phyloP scores from a whole-genome alignment of 345 rosid genomes.

The Leavenworthia alabamica region DNA sequence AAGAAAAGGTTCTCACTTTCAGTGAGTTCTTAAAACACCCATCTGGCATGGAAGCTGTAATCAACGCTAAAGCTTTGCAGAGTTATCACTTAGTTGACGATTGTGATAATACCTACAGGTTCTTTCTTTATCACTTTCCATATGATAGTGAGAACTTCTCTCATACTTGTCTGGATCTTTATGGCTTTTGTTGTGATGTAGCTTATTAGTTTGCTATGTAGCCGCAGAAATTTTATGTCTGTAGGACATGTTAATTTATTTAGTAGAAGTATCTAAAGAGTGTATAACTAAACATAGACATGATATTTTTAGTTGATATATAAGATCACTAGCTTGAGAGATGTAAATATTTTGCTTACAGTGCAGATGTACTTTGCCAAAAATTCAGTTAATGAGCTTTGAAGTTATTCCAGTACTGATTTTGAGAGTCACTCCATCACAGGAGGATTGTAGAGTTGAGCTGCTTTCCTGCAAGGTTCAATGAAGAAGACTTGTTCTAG shows the following conservation, averaged over 20 bases:
- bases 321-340: not conserved
- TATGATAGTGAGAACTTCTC: not conserved
- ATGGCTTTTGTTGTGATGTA: not conserved
- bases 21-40: conserved; percentile 61
- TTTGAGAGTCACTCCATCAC: conserved; percentile 53
- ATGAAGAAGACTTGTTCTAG: not conserved
- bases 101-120: conserved; percentile 53
- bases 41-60: conserved; percentile 57
- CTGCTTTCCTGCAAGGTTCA: conserved; percentile 76
- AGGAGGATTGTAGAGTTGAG: conserved; percentile 59
- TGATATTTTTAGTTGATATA: not conserved
- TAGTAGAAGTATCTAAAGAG: too few relatives aligned
- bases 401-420: conserved; percentile 72
- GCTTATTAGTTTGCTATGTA: not conserved
- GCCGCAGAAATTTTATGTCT: not conserved
- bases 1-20: conserved; percentile 34
- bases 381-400: conserved; percentile 53
- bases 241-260: too few relatives aligned
- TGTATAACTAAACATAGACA: not conserved
- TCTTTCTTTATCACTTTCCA: conserved; percentile 6
- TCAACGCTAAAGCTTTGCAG: conserved; percentile 60
- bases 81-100: conserved; percentile 45
- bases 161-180: conserved; percentile 1
- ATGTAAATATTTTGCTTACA: conserved; percentile 22
- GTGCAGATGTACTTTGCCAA: conserved; percentile 64